These are phyloP conservation scores for Globomyces pollinis-pini DNA, from an alignment of 192 early-diverging fungal species.

Conservation along the genomic window DNA sequence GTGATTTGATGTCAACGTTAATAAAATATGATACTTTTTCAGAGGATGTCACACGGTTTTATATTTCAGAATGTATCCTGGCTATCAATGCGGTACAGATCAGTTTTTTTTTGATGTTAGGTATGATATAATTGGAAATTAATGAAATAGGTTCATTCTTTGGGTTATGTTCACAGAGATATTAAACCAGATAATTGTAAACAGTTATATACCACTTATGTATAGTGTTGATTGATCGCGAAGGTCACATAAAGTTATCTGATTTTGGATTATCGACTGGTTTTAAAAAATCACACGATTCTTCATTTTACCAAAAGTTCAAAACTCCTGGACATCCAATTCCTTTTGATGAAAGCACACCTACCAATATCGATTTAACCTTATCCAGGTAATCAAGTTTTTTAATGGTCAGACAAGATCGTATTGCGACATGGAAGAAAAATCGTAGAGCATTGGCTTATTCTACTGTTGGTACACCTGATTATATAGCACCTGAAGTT, in stretches of 20 bases:
- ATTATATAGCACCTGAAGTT: conserved; percentile 97
- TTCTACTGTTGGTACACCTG: conserved; percentile 96
- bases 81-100: conserved; percentile 75
- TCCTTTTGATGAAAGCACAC: conserved; percentile 19
- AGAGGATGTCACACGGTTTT: conserved; percentile 96
- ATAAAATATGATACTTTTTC: conserved; percentile 96
- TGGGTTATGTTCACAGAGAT: conserved; percentile 87
- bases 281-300: conserved; percentile 98
- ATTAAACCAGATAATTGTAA: conserved; percentile 53
- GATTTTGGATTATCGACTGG: conserved; percentile 99
- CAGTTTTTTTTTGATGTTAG: neutral
- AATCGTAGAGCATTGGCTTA: conserved; percentile 93
- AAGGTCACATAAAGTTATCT: conserved; percentile 98
- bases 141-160: conserved; percentile 64
- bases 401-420: conserved; percentile 63
- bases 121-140: no score
- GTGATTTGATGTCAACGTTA: conserved; percentile 99
- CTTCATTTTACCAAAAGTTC: conserved; percentile 70
- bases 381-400: conserved; percentile 39
- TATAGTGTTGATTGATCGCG: conserved; percentile 82
- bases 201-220: conserved; percentile 10
- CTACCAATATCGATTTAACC: conserved; percentile 84
- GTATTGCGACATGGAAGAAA: conserved; percentile 96
- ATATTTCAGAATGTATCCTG: conserved; percentile 93
- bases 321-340: conserved; percentile 5